A percentile compares a stretch with the other conserved stretches of the same genome.
phyloP scores from a whole-genome alignment of 2,329 filamentous ascomycete species.

The Orbilia ellipsospora region DNA sequence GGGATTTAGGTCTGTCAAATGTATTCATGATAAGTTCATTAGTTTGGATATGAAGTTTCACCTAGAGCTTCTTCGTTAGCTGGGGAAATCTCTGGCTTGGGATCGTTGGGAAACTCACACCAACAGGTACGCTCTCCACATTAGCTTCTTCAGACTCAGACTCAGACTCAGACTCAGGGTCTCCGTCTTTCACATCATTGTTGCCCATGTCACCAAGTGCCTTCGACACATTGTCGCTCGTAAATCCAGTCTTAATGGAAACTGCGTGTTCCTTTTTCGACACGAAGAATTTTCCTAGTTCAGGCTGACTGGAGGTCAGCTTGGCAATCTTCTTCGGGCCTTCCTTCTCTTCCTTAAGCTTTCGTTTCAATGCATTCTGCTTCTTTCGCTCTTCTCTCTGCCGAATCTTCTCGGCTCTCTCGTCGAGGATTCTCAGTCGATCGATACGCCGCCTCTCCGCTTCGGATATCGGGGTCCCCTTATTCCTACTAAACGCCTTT shows the following conservation, averaged over 20 bases:
- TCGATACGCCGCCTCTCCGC: conserved; percentile 43
- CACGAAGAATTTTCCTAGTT: conserved; percentile 47
- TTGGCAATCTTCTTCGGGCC: conserved; percentile 43
- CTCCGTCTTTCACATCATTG: conserved; percentile 1
- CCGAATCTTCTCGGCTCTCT: conserved; percentile 44
- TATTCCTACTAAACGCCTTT: conserved; percentile 42
- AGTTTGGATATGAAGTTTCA: too few species aligned
- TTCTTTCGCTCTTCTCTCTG: conserved; percentile 50
- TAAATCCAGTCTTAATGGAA: conserved; percentile 20
- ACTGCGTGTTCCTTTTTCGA: conserved; percentile 31
- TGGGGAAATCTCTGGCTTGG: too few species aligned
- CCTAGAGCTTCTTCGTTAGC: too few species aligned
- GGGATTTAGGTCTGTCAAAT: too few species aligned
- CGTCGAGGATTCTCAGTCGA: conserved; percentile 38
- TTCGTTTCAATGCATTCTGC: conserved; percentile 48
- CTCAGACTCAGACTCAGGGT: not conserved
- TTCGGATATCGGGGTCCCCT: conserved; percentile 30
- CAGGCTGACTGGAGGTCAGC: conserved; percentile 51
- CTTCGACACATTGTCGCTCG: conserved; percentile 1
- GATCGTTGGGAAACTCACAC: conserved; percentile 5
- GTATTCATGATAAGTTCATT: not conserved
- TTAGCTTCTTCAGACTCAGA: not conserved
- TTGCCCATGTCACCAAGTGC: not conserved
- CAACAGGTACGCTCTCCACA: not conserved
- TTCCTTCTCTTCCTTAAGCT: conserved; percentile 53